These are phyloP conservation scores for Oryza punctata DNA, from an alignment of 176 grass and related monocot genomes.

Conservation along the genomic window DNA sequence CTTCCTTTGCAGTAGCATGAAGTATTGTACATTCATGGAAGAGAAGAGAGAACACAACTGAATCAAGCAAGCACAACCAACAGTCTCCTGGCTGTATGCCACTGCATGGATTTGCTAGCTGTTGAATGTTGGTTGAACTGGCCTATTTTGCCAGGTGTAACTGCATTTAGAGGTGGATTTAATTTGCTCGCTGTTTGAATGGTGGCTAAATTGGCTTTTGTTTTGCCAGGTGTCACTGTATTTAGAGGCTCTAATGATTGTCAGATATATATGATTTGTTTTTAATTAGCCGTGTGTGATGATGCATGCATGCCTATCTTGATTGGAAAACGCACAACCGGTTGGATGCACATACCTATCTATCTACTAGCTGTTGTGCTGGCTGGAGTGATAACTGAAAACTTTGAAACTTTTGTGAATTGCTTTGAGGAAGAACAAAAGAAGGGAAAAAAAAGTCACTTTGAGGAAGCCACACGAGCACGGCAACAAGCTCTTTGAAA, in stretches of 20 bases:
- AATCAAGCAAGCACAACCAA: background rate
- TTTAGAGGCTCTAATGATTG: background rate
- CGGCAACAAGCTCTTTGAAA: background rate
- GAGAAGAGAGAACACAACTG: background rate
- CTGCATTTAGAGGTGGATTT: background rate
- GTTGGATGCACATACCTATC: background rate
- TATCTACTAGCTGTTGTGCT: background rate
- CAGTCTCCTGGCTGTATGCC: background rate
- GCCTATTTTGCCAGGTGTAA: background rate
- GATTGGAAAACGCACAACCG: slow-evolving; percentile 11
- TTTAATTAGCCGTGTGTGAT: background rate
- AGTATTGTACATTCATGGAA: background rate
- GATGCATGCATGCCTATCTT: background rate
- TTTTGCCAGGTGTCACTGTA: background rate
- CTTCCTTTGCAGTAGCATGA: background rate
- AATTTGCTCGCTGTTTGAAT: background rate
- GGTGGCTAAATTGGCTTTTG: background rate
- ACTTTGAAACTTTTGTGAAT: background rate
- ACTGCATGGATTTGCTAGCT: background rate
- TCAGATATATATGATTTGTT: background rate
- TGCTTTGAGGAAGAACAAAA: background rate
- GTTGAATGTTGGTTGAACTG: background rate
- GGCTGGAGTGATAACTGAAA: slow-evolving; percentile 6
- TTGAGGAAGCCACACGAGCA: slow-evolving; percentile 16
- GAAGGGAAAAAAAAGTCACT: slow-evolving; percentile 26